phyloP scores from a whole-genome alignment of 1,284 basidiomycete genomes.

The Pseudozyma sp. region DNA sequence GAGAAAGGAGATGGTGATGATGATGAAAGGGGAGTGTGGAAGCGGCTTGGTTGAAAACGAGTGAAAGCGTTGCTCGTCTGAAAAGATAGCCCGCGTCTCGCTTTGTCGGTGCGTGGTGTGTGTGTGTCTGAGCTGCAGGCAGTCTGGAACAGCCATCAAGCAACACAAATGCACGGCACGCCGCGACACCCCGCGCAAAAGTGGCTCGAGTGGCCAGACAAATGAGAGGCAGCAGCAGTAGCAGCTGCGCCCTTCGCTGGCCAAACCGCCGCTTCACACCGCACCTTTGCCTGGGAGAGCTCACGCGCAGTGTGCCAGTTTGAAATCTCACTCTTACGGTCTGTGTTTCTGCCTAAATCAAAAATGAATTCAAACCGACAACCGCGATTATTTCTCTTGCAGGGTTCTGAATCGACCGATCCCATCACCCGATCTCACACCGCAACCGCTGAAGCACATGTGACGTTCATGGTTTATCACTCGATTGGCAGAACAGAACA shows the following conservation, averaged over 20 bases:
- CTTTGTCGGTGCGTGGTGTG: neutral
- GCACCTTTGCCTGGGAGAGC: neutral
- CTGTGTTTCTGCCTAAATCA: no score
- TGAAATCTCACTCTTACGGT: neutral
- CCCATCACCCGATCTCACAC: neutral
- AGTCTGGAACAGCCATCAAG: neutral
- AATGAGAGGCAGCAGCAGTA: no score
- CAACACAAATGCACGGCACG: slow-evolving; percentile 3
- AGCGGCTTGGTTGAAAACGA: neutral
- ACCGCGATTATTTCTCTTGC: no score
- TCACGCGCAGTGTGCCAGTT: neutral
- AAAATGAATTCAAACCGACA: no score
- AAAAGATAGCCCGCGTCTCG: slow-evolving; percentile 6
- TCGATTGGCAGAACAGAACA: neutral
- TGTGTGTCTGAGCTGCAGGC: slow-evolving; percentile 2
- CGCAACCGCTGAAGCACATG: no score
- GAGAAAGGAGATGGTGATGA: neutral
- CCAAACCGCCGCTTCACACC: neutral
- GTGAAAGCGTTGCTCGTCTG: neutral
- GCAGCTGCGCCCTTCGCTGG: no score
- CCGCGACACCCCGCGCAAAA: neutral
- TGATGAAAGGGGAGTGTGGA: neutral
- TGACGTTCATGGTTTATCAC: no score
- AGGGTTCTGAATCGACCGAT: neutral
- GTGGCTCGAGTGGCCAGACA: neutral